Conservation (phyloP, 176 grass and related monocot species). For the Pontederia crassipes region DNA sequence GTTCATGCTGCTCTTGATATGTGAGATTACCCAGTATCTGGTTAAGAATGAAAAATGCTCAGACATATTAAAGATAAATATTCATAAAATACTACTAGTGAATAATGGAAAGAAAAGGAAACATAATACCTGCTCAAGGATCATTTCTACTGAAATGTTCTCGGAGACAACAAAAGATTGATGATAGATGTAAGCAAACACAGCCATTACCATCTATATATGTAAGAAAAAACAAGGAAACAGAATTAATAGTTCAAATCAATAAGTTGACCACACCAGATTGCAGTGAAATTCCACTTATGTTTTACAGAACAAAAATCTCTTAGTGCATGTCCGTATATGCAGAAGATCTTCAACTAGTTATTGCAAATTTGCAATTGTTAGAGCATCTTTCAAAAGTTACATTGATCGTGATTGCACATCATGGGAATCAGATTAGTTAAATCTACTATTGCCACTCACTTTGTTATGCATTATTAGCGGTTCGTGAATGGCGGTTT, state of each 20-base stretch:
- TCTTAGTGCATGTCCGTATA: too few species aligned
- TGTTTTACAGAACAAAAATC: neutral
- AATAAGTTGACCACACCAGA: neutral
- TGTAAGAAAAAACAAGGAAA: conserved; percentile 17
- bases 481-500: too few species aligned
- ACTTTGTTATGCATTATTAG: too few species aligned
- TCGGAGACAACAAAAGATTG: conserved; percentile 85
- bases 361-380: too few species aligned
- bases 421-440: too few species aligned
- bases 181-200: conserved; percentile 97
- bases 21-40: conserved; percentile 4
- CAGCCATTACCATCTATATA: conserved; percentile 95
- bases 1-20: conserved; percentile 8
- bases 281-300: too few species aligned
- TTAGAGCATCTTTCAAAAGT: too few species aligned
- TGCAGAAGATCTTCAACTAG: too few species aligned
- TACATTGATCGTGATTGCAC: too few species aligned
- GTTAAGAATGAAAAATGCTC: neutral
- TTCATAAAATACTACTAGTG: neutral
- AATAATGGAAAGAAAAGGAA: neutral
- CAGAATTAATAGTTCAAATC: neutral
- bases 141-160: conserved; percentile 57
- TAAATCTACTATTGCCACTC: too few species aligned
- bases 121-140: conserved; percentile 70
- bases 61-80: neutral